These are phyloP conservation scores for Colletotrichum chrysophilum DNA, from an alignment of 2,329 filamentous ascomycete species.

Conservation along the genomic window DNA sequence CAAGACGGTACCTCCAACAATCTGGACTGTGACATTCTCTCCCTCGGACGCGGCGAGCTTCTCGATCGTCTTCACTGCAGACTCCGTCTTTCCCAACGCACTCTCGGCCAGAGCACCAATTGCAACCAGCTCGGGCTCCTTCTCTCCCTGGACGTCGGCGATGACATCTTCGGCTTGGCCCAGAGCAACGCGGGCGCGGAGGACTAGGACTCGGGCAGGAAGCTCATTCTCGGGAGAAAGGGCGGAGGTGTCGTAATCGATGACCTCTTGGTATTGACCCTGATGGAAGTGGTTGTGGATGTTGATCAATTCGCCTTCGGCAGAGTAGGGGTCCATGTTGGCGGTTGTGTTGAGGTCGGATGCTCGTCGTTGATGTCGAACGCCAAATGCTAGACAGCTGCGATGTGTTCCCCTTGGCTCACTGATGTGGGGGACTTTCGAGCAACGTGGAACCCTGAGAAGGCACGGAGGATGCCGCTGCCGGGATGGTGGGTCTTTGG, in stretches of 20 bases:
- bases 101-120: constrained; percentile 77
- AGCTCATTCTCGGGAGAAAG: constrained; percentile 81
- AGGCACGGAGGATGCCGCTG: constrained; percentile 46
- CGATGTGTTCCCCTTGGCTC: constrained; percentile 19
- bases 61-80: constrained; percentile 68
- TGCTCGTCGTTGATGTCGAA: constrained; percentile 16
- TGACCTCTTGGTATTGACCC: constrained; percentile 84
- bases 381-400: constrained; percentile 25
- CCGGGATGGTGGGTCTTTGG: background rate
- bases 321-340: constrained; percentile 72
- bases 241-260: constrained; percentile 82
- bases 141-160: constrained; percentile 67
- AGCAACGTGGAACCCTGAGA: constrained; percentile 56
- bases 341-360: constrained; percentile 22
- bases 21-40: constrained; percentile 82
- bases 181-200: constrained; percentile 83
- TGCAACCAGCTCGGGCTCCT: constrained; percentile 76
- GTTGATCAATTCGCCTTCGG: constrained; percentile 75
- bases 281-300: constrained; percentile 75
- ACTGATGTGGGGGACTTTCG: constrained; percentile 49
- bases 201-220: constrained; percentile 77
- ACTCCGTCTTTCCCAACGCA: constrained; percentile 61
- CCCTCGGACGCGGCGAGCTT: constrained; percentile 69
- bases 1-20: constrained; percentile 81
- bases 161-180: constrained; percentile 79